These are phyloP conservation scores for Vanderwaltozyma verrucispora DNA, from an alignment of 805 yeast genomes.

Conservation along the genomic window DNA sequence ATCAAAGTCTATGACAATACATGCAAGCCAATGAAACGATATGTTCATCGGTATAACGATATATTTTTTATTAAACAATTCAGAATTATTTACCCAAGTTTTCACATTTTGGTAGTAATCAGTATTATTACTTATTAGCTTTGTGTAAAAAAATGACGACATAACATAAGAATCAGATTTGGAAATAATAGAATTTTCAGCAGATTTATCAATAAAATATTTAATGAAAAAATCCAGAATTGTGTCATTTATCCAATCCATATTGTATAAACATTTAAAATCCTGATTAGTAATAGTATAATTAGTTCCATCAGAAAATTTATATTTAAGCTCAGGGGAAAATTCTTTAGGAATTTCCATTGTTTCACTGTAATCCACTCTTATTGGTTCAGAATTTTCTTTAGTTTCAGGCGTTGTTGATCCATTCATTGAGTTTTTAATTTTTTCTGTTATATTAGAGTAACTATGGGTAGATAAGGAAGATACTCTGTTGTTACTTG, in stretches of 20 bases:
- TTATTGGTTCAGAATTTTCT: too few relatives aligned
- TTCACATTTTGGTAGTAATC: constrained; percentile 53
- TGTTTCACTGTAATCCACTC: background rate
- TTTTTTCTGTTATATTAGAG: background rate
- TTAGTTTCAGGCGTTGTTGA: background rate
- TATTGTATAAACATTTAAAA: constrained; percentile 65
- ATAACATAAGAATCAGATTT: constrained; percentile 42
- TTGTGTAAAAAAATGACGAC: constrained; percentile 76
- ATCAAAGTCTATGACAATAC: constrained; percentile 51
- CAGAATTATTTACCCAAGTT: constrained; percentile 68
- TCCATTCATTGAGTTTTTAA: background rate
- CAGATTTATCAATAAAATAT: constrained; percentile 37
- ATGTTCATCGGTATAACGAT: constrained; percentile 80
- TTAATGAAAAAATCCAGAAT: constrained; percentile 76
- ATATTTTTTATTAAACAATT: constrained; percentile 46
- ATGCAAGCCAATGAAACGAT: constrained; percentile 79
- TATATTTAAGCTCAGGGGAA: constrained; percentile 37
- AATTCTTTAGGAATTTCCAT: constrained; percentile 22
- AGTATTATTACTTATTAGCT: constrained; percentile 36
- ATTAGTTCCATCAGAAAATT: constrained; percentile 43
- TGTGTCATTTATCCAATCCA: constrained; percentile 84
- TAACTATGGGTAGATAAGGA: background rate
- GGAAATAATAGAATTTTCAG: constrained; percentile 21
- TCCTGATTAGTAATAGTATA: constrained; percentile 58
- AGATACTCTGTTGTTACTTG: background rate